A percentile compares a stretch with the other conserved stretches of the same genome.
Conservation (phyloP, 805 yeast species). For the Kluyveromyces siamensis region DNA sequence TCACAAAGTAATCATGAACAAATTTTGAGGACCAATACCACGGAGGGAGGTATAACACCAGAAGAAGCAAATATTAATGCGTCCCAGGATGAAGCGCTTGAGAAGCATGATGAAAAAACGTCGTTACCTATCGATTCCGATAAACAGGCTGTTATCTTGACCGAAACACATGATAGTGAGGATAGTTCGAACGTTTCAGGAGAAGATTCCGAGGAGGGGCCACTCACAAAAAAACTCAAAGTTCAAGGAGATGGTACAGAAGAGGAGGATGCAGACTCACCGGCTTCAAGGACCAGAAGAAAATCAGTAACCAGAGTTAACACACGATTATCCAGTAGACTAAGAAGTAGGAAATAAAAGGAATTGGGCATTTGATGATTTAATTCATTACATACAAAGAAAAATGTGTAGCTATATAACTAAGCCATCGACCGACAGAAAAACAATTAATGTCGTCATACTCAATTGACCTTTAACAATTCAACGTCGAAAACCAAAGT, state of each 20-base stretch:
- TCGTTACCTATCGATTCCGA: constrained; percentile 7
- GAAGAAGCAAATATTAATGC: constrained; percentile 4
- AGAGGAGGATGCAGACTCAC: constrained; percentile 1
- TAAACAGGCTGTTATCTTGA: background rate
- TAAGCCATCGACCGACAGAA: background rate
- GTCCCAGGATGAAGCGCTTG: constrained; percentile 2
- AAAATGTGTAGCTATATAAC: background rate
- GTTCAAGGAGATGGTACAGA: constrained; percentile 1
- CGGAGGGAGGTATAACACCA: constrained; percentile 7
- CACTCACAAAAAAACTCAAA: constrained; percentile 2
- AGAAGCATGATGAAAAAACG: constrained; percentile 13
- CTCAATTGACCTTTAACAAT: constrained; percentile 40
- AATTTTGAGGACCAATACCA: constrained; percentile 2
- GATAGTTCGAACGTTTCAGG: constrained; percentile 9
- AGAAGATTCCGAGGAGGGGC: constrained; percentile 10
- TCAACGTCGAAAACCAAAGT: constrained; percentile 84
- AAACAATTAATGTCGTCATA: background rate
- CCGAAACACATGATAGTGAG: background rate
- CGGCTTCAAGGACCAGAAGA: constrained; percentile 3
- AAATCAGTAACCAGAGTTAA: constrained; percentile 6
- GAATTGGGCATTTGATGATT: background rate
- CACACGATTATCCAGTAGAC: constrained; percentile 23
- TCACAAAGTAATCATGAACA: no score
- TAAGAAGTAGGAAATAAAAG: constrained; percentile 19
- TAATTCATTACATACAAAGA: background rate